Base-by-base conservation (phyloP, 441 rosid genomes). In the Erodium moschatum region DNA sequence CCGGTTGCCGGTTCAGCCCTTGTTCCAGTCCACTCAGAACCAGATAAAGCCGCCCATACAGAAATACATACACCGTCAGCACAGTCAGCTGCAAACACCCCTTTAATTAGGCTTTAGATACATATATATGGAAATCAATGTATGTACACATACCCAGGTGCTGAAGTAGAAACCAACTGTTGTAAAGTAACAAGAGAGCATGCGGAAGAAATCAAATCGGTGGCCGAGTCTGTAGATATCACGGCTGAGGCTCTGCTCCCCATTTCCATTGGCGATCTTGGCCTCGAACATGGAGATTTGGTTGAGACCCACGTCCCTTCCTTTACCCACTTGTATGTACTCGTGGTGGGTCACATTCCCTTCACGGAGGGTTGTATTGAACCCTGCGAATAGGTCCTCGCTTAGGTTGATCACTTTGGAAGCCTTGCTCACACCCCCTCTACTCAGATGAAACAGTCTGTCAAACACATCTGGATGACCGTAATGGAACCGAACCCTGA, bases 311-410 rank as follows among this genome's bases (percentile, higher is more conserved):
- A 92, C 99, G 79, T 96, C 99, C 78, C 99, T 89, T 31, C 98
- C 99, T 80, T 96, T 96, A 52, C 99, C 99, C 44, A 96, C 99
- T 86, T 96, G 99, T 77, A 90, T 92, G 81, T 96, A 96, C 68
- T 96, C 99, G 66, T 96, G 99, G 81, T 96, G 99, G 35, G 99
- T 96, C 58, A 96, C 92, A 82, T 92, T 92, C 74, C 99, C 99
- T 83, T 88, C 94, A 46, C 97, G 99, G 35, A 92, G 96, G 6
- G 99, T 96, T 66, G 98, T 92, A 78, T 90, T 96, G 85, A 89
- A 95, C 50, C 99, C 99, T 64, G 98, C 98, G 83, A 95, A 95
- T 74, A 95, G 90, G 76, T 95, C 99, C 81, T 95, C 99, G 74
- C 99, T 95, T 77, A 95, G 80, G 80, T 92, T 95, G 84, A 95